phyloP scores from a whole-genome alignment of 2,329 filamentous ascomycete species.

The Onygena corvina region DNA sequence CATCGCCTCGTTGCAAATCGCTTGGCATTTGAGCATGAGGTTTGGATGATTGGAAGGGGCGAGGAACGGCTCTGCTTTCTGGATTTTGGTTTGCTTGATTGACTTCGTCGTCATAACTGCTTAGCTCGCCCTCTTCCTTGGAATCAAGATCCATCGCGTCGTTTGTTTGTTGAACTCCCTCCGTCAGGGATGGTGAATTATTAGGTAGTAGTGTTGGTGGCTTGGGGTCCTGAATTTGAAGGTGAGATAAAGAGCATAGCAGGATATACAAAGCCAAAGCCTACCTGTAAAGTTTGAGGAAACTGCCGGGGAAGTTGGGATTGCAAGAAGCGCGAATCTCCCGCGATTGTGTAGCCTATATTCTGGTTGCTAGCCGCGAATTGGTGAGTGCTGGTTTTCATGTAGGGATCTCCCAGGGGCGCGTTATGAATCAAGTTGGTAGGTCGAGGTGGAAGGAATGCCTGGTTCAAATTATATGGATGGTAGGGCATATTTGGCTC shows the following conservation, averaged over 20 bases:
- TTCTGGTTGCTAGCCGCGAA: not conserved
- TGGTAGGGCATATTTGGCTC: slow-evolving; percentile 21
- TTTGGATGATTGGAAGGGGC: not conserved
- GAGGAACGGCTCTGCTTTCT: slow-evolving; percentile 3
- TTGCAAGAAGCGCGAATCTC: not conserved
- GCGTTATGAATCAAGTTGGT: not conserved
- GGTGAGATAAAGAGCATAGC: not conserved
- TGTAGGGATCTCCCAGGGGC: not conserved
- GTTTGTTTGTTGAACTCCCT: not conserved
- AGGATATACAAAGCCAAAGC: not conserved
- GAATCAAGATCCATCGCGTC: slow-evolving; percentile 31
- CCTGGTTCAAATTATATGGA: not conserved
- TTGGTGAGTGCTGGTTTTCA: not conserved
- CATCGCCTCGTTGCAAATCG: not conserved
- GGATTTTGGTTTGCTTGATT: slow-evolving; percentile 5
- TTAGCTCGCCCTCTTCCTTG: slow-evolving; percentile 65
- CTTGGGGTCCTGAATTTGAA: not conserved
- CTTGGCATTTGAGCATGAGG: not conserved
- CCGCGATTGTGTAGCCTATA: not conserved
- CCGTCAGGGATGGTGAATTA: not conserved
- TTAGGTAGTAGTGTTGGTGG: not conserved
- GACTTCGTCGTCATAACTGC: slow-evolving; percentile 45
- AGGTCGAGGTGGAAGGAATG: not conserved
- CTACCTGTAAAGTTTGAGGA: not conserved
- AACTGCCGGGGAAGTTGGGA: not conserved